These are phyloP conservation scores for Lanzia echinophila DNA, from an alignment of 2,329 filamentous ascomycete species.

Conservation along the genomic window DNA sequence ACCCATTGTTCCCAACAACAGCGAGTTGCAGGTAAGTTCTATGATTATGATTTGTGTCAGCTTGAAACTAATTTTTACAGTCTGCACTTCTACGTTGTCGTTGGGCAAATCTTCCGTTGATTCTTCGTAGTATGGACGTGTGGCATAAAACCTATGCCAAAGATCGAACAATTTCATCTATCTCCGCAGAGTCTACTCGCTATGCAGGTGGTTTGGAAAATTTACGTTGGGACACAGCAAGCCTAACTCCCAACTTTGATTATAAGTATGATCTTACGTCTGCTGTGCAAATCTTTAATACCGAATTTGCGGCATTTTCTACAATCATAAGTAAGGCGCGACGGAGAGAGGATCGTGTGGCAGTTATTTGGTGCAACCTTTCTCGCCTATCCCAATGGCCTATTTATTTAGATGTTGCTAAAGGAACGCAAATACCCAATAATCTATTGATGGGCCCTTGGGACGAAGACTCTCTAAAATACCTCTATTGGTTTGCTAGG, in stretches of 20 bases:
- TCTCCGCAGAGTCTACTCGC: not conserved
- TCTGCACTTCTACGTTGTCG: constrained; percentile 23
- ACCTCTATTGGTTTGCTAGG: constrained; percentile 27
- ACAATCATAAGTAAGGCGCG: not conserved
- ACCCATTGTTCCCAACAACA: not conserved
- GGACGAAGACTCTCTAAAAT: constrained; percentile 20
- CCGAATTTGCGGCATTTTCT: not conserved
- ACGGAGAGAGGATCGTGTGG: not conserved
- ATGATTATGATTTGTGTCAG: not conserved
- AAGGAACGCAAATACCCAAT: constrained; percentile 23
- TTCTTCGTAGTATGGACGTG: constrained; percentile 21
- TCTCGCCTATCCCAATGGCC: not conserved
- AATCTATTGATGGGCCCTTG: constrained; percentile 28
- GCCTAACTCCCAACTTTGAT: too few species aligned
- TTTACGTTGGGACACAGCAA: too few species aligned
- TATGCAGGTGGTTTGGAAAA: not conserved
- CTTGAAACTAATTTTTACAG: constrained; percentile 12
- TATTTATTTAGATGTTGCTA: constrained; percentile 12
- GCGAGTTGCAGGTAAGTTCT: constrained; percentile 9
- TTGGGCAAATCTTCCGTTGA: constrained; percentile 23
- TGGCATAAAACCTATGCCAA: constrained; percentile 18
- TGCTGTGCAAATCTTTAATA: not conserved
- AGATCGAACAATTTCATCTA: not conserved
- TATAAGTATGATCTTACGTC: not conserved
- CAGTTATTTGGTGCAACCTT: not conserved